A percentile compares a stretch with the other conserved stretches of the same genome.
These are phyloP conservation scores for Mycosarcoma mackinlayi DNA, from an alignment of 1,284 basidiomycete species.

Conservation along the genomic window DNA sequence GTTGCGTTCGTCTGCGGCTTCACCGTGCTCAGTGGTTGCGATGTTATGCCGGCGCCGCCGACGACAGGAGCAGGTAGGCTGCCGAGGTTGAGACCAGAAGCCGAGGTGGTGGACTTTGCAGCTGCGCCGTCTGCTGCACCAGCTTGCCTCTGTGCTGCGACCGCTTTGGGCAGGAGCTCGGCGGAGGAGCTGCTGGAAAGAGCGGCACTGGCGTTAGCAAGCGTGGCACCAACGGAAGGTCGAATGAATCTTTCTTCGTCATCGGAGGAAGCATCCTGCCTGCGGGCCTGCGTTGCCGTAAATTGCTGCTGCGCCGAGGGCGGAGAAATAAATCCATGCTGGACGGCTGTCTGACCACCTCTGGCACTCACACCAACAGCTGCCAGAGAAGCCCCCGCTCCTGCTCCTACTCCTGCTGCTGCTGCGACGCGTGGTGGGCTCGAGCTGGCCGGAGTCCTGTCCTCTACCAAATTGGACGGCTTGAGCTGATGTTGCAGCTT, in stretches of 20 bases:
- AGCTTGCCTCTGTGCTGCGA: conserved; percentile 32
- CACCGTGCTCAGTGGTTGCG: conserved; percentile 31
- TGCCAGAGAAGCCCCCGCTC: conserved; percentile 5
- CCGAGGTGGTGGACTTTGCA: conserved; percentile 7
- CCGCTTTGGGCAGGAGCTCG: conserved; percentile 44
- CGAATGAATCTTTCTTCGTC: conserved; percentile 36
- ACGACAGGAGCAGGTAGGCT: conserved; percentile 31
- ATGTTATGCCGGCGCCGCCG: conserved; percentile 1
- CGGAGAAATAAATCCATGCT: conserved; percentile 31
- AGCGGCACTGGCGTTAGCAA: conserved; percentile 47
- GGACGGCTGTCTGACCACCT: conserved; percentile 14
- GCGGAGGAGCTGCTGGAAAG: conserved; percentile 51
- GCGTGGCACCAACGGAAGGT: conserved; percentile 37
- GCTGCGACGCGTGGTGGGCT: conserved; percentile 37
- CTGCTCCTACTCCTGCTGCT: conserved; percentile 10
- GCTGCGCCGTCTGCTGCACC: conserved; percentile 5
- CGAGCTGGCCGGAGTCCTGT: conserved; percentile 46
- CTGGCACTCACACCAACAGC: conserved; percentile 3
- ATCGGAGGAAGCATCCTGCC: conserved; percentile 40
- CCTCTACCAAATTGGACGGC: conserved; percentile 17
- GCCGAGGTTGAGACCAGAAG: conserved; percentile 41
- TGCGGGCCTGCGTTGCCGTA: conserved; percentile 16
- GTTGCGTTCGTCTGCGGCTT: conserved; percentile 21
- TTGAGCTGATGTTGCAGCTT: conserved; percentile 40
- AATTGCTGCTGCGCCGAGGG: conserved; percentile 19